phyloP scores from a whole-genome alignment of 2,329 filamentous ascomycete species.

The Amphichorda felina region DNA sequence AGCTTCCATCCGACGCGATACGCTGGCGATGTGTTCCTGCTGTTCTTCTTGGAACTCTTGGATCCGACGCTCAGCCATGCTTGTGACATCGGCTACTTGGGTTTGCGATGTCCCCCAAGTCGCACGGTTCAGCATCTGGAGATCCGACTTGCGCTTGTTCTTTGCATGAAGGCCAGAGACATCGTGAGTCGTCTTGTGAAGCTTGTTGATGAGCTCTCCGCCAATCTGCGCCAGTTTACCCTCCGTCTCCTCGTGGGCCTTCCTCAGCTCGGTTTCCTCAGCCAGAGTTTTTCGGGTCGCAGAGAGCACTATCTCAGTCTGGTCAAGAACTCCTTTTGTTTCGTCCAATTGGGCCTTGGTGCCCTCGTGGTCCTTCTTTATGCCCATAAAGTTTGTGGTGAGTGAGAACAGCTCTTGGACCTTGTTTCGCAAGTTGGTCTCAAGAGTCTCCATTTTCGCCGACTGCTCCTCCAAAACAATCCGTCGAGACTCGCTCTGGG shows the following conservation, averaged over 20 bases:
- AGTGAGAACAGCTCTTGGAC: constrained; percentile 83
- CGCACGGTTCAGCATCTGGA: constrained; percentile 68
- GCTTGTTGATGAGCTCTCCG: constrained; percentile 61
- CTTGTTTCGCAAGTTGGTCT: constrained; percentile 83
- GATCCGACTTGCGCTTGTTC: constrained; percentile 70
- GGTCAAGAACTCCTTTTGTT: constrained; percentile 70
- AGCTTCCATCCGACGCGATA: constrained; percentile 60
- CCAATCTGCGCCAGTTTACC: constrained; percentile 63
- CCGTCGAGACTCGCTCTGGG: constrained; percentile 80
- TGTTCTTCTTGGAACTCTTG: constrained; percentile 63
- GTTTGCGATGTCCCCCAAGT: constrained; percentile 68
- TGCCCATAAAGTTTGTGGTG: constrained; percentile 72
- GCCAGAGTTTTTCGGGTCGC: constrained; percentile 65
- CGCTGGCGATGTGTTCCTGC: constrained; percentile 51
- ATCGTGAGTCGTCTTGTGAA: constrained; percentile 68
- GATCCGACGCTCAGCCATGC: constrained; percentile 64
- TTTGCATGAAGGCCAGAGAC: constrained; percentile 77
- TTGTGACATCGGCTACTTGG: constrained; percentile 66
- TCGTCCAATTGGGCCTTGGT: constrained; percentile 62
- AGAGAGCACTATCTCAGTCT: constrained; percentile 74
- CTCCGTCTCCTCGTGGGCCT: constrained; percentile 81
- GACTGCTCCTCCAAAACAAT: constrained; percentile 89
- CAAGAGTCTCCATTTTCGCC: constrained; percentile 85
- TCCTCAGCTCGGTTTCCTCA: constrained; percentile 68
- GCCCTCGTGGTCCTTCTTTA: constrained; percentile 83